Evolutionary conservation across 2,329 filamentous ascomycete genomes (phyloP).

Genomic region (Monosporascus sp.): DNA sequence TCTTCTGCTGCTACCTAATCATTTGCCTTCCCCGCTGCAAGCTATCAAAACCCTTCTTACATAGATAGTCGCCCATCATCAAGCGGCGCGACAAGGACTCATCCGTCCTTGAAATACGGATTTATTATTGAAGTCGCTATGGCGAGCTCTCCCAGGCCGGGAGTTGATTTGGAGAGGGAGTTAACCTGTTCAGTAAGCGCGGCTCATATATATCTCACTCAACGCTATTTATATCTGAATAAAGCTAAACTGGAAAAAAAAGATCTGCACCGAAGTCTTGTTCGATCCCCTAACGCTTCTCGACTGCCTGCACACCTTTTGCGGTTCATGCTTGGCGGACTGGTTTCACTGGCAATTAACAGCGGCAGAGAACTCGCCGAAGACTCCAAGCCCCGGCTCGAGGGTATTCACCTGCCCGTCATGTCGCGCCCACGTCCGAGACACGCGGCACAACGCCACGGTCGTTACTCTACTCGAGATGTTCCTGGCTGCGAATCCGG

Average conservation of each 20-base stretch:
- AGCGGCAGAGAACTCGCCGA: constrained; percentile 45
- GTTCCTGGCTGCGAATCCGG: constrained; percentile 74
- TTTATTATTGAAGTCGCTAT: constrained; percentile 27
- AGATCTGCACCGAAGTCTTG: constrained; percentile 96
- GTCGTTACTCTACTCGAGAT: constrained; percentile 88
- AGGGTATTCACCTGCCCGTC: constrained; percentile 79
- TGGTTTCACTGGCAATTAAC: constrained; percentile 84
- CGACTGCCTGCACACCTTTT: constrained; percentile 93
- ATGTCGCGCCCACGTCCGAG: constrained; percentile 81
- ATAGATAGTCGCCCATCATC: not conserved
- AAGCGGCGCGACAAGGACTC: not conserved
- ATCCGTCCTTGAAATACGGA: not conserved
- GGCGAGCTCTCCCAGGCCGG: constrained; percentile 42
- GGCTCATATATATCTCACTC: constrained; percentile 9
- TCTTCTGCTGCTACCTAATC: not conserved
- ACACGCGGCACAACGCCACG: constrained; percentile 84
- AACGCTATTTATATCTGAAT: constrained; percentile 6
- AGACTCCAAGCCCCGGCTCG: constrained; percentile 41
- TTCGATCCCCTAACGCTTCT: constrained; percentile 87
- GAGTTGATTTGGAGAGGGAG: constrained; percentile 81
- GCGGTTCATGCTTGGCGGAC: constrained; percentile 89
- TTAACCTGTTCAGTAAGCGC: constrained; percentile 83
- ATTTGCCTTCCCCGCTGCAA: not conserved
- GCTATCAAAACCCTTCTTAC: not conserved
- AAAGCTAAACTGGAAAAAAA: constrained; percentile 2